Percentiles rank a stretch among this genome's conserved stretches.
These are phyloP conservation scores for Hypsizygus ulmarius DNA, from an alignment of 1,284 basidiomycete species.

Conservation along the genomic window DNA sequence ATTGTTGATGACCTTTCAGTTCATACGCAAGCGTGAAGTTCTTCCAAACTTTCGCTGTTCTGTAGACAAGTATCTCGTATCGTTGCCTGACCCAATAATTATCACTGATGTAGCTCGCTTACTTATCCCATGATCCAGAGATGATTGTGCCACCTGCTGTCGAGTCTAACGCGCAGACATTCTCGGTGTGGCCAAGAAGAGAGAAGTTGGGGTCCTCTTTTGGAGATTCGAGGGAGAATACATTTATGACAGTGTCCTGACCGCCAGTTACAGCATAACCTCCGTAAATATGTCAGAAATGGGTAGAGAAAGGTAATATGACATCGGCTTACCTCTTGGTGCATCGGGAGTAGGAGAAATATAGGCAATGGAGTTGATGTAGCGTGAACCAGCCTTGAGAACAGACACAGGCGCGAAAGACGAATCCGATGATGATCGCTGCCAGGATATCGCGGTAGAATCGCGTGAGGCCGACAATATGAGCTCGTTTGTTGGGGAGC, in stretches of 20 bases:
- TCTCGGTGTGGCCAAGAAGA: slow-evolving; percentile 87
- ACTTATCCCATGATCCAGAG: slow-evolving; percentile 98
- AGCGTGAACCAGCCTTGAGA: slow-evolving; percentile 71
- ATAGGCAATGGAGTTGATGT: slow-evolving; percentile 81
- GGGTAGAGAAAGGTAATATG: slow-evolving; percentile 10
- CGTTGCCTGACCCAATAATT: background rate
- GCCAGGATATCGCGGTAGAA: slow-evolving; percentile 85
- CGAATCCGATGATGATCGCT: slow-evolving; percentile 45
- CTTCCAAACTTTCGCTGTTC: slow-evolving; percentile 94
- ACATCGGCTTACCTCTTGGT: slow-evolving; percentile 56
- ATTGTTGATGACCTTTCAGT: slow-evolving; percentile 84
- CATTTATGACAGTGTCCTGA: slow-evolving; percentile 81
- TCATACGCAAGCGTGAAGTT: slow-evolving; percentile 74
- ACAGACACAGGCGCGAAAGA: slow-evolving; percentile 53
- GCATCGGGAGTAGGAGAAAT: slow-evolving; percentile 64
- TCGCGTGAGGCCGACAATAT: slow-evolving; percentile 90
- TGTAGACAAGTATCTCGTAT: slow-evolving; percentile 30
- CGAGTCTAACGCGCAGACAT: slow-evolving; percentile 85
- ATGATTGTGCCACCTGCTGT: slow-evolving; percentile 72
- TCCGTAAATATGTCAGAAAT: slow-evolving; percentile 34
- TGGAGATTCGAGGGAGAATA: slow-evolving; percentile 62
- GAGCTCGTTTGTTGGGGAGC: slow-evolving; percentile 65
- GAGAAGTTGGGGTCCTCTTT: slow-evolving; percentile 73
- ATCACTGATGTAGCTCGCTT: slow-evolving; percentile 29
- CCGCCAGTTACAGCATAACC: slow-evolving; percentile 85